These are phyloP conservation scores for Hericium alpestre DNA, from an alignment of 768 basidiomycete species.

Conservation along the genomic window DNA sequence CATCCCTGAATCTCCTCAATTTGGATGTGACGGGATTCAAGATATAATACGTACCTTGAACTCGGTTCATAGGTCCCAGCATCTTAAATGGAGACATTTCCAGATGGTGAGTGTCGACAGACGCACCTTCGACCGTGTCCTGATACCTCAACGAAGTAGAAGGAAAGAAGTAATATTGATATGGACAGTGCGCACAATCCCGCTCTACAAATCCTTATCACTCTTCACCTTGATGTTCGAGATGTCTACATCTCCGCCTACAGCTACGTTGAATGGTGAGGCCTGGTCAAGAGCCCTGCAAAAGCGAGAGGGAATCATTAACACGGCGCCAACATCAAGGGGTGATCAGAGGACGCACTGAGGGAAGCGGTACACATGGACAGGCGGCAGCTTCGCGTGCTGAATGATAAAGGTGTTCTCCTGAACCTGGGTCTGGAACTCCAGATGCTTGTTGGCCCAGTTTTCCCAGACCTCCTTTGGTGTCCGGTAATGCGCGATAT, in stretches of 20 bases:
- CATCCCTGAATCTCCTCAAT: too few species aligned
- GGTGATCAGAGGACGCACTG: constrained; percentile 33
- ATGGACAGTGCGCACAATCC: background rate
- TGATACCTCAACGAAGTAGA: background rate
- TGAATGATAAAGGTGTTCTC: constrained; percentile 33
- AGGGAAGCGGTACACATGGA: constrained; percentile 61
- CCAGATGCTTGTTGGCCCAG: constrained; percentile 48
- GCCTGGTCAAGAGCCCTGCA: constrained; percentile 5
- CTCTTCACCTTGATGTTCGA: constrained; percentile 10
- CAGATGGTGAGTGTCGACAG: too few species aligned
- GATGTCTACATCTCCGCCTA: constrained; percentile 11
- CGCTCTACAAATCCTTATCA: background rate
- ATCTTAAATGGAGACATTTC: too few species aligned
- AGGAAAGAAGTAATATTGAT: background rate
- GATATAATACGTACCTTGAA: too few species aligned
- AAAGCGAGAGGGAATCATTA: too few species aligned
- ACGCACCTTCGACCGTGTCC: background rate
- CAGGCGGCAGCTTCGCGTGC: constrained; percentile 31
- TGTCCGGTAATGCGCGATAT: constrained; percentile 48
- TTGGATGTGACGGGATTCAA: too few species aligned
- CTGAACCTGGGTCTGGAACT: constrained; percentile 31
- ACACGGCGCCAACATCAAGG: too few species aligned
- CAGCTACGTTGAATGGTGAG: constrained; percentile 9
- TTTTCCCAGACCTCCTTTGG: constrained; percentile 44
- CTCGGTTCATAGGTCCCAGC: too few species aligned